A percentile compares a stretch with the other conserved stretches of the same genome.
Conservation (phyloP, 1,139 yeast species). For the Suhomyces bribrorum region DNA sequence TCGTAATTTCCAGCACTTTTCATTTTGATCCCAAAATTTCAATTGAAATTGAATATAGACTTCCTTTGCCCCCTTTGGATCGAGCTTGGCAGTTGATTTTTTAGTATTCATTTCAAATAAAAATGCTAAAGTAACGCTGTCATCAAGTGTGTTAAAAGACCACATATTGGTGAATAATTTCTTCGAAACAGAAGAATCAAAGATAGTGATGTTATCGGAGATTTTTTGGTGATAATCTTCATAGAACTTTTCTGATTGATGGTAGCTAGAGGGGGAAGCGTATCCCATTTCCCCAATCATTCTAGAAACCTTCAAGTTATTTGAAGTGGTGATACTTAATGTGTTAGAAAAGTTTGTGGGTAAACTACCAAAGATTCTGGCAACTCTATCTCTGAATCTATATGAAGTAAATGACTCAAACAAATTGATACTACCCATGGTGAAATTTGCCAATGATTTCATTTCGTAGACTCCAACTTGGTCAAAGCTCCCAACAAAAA, state of each 20-base stretch:
- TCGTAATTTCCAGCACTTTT: constrained; percentile 26
- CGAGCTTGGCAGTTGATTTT: constrained; percentile 23
- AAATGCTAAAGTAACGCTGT: constrained; percentile 29
- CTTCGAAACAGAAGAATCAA: constrained; percentile 34
- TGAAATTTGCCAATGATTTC: constrained; percentile 30
- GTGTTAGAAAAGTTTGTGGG: constrained; percentile 5
- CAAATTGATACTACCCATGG: constrained; percentile 33
- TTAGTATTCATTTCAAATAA: constrained; percentile 37
- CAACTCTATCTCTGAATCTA: constrained; percentile 19
- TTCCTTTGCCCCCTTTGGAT: constrained; percentile 21
- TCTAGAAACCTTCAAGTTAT: constrained; percentile 31
- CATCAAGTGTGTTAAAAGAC: constrained; percentile 27
- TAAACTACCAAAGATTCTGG: constrained; percentile 7
- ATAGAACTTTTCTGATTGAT: constrained; percentile 22
- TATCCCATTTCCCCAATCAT: constrained; percentile 32
- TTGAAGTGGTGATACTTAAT: constrained; percentile 36
- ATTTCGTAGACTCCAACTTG: constrained; percentile 46
- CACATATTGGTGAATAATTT: constrained; percentile 39
- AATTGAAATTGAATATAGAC: constrained; percentile 35
- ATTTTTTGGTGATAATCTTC: constrained; percentile 32
- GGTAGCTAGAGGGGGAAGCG: constrained; percentile 37
- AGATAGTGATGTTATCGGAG: constrained; percentile 35
- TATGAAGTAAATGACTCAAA: constrained; percentile 28
- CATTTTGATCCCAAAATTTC: constrained; percentile 28
- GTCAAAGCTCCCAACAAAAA: constrained; percentile 40